Percentiles rank a stretch among this genome's conserved stretches.
phyloP scores from a whole-genome alignment of 106 monocot species.

The Posidonia australis region DNA sequence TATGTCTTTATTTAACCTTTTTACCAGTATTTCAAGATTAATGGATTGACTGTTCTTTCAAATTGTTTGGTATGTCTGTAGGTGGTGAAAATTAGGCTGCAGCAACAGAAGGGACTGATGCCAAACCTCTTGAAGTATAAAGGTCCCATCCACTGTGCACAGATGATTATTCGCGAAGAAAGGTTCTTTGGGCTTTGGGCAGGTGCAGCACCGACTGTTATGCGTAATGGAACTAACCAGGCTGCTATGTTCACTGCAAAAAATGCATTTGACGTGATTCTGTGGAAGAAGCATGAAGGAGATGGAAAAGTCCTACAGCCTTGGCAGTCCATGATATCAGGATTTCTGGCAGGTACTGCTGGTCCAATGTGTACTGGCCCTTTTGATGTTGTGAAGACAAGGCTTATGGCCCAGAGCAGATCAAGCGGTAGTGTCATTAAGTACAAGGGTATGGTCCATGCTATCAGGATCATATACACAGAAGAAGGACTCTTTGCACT shows the following conservation, averaged over 20 bases:
- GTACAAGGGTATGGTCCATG: constrained; percentile 81
- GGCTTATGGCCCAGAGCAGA: constrained; percentile 82
- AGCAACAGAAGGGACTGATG: constrained; percentile 77
- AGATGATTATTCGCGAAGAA: constrained; percentile 69
- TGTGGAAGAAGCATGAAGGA: constrained; percentile 93
- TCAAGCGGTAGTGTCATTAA: constrained; percentile 32
- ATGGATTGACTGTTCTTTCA: not conserved
- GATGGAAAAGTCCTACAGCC: constrained; percentile 79
- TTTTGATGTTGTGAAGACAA: constrained; percentile 95
- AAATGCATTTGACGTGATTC: constrained; percentile 55
- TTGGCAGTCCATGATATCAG: constrained; percentile 97
- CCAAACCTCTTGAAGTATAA: constrained; percentile 64
- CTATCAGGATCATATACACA: constrained; percentile 57
- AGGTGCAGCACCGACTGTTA: constrained; percentile 82
- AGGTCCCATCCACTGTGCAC: constrained; percentile 83
- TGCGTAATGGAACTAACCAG: constrained; percentile 95
- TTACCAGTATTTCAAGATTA: too few relatives aligned
- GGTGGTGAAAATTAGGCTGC: constrained; percentile 95
- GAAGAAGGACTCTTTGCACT: constrained; percentile 76
- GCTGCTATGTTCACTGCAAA: constrained; percentile 97
- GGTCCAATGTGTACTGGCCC: constrained; percentile 90
- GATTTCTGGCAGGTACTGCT: constrained; percentile 80
- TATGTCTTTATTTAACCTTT: not conserved
- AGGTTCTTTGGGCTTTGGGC: constrained; percentile 81
- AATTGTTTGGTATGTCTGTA: constrained; percentile 1